Base-by-base conservation (phyloP, 768 basidiomycete genomes). In the Strobilomyces echinocephalus region DNA sequence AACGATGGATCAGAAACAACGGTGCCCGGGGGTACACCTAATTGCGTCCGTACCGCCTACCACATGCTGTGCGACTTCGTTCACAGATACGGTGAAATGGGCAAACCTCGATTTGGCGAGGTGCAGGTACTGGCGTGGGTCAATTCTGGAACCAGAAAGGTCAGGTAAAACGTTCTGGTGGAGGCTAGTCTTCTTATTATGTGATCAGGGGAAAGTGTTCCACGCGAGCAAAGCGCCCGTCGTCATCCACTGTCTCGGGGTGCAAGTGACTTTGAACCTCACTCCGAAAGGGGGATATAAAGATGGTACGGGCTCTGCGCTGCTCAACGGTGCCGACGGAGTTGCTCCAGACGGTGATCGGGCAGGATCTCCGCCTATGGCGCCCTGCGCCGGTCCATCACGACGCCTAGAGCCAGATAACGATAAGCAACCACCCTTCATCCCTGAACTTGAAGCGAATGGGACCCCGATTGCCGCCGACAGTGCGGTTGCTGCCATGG, bases 51-150 rank as follows among this genome's bases (percentile, higher is more conserved):
- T 11, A 44, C 31, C 12, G 60, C 64, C 35, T 67, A 59, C 40
- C 43, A 64, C n/a, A 54, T 56, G 3, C 64, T 81, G 33, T 49
- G 65, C 43, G 56, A 63, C 41, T 60, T 70, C 36, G 70, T 66
- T 7, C 55, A 59, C 26, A 55, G 52, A 30, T 79, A 76, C 45
- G 77, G 66, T 4, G 73, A 73, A 52, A 51, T 68, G 46, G 49
- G 61, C 0, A 62, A 61, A 36, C 57, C 74, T 45, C 56, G 59
- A 8, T 67, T 81, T 21, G 62, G 67, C n/a, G 60, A 61, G 43
- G 44, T 81, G 20, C 61, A 60, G 31, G 52, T 76, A 14, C 54
- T 72, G 30, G 79, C 74, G 5, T 82, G 79, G 78, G 68, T 72
- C 24, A 66, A 69, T 16, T 20, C 68, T 11, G 79, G 79, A 33